A percentile compares a stretch with the other conserved stretches of the same genome.
These are phyloP conservation scores for Rhodomyrtus tomentosa DNA, from an alignment of 345 rosid genomes.

Conservation along the genomic window DNA sequence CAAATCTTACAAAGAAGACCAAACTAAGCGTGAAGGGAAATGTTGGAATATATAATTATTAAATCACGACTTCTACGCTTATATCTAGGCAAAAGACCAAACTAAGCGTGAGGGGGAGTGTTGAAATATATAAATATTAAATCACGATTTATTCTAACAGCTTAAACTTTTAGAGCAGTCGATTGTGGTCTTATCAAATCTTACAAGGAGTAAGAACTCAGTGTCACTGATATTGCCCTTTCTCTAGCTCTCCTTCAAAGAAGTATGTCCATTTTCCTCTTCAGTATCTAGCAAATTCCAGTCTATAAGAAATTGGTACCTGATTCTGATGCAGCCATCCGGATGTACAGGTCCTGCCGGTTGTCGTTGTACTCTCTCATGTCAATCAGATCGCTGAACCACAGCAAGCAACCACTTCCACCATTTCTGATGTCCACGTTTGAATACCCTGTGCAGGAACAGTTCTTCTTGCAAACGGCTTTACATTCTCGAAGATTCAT, in stretches of 20 bases:
- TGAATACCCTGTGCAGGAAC: conserved; percentile 44
- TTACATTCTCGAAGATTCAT: conserved; percentile 22
- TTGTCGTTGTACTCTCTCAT: not conserved
- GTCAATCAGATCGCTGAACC: not conserved
- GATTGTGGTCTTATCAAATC: no score
- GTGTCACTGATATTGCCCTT: not conserved
- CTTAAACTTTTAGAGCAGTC: no score
- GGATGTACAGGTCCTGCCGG: conserved; percentile 6
- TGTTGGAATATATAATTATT: no score
- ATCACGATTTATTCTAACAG: no score
- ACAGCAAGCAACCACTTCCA: conserved; percentile 6
- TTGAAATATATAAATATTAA: no score
- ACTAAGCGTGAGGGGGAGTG: no score
- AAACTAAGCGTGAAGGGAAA: no score
- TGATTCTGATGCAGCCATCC: conserved; percentile 3
- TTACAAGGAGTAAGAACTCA: not conserved
- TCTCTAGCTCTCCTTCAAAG: not conserved
- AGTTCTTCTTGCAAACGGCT: conserved; percentile 21
- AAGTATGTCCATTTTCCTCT: not conserved
- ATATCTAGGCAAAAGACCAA: no score
- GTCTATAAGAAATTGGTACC: not conserved
- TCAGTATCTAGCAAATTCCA: not conserved
- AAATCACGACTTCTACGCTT: no score
- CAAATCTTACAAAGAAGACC: no score
- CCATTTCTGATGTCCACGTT: conserved; percentile 23